Conservation (phyloP, 2,329 filamentous ascomycete genomes). For the Hypomyces perniciosus region DNA sequence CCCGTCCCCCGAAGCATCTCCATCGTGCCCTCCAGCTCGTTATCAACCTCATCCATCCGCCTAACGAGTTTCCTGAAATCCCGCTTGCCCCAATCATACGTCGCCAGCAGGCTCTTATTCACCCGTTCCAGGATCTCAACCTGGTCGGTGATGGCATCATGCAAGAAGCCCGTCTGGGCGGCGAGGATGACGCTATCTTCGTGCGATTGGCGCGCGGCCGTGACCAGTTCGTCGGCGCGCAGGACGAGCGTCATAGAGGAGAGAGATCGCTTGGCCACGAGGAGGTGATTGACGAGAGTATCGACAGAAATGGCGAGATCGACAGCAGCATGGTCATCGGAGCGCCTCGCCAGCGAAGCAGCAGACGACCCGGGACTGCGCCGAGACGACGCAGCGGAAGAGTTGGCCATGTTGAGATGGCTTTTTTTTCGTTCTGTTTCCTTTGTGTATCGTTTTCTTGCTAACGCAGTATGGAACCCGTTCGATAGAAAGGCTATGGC, state of each 20-base stretch:
- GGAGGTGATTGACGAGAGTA: conserved; percentile 73
- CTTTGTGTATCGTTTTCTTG: not conserved
- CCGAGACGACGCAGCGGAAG: conserved; percentile 29
- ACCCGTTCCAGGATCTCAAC: conserved; percentile 45
- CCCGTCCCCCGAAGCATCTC: conserved; percentile 55
- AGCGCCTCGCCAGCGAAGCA: conserved; percentile 26
- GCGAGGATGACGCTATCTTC: conserved; percentile 72
- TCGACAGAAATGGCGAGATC: conserved; percentile 48
- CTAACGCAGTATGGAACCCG: not conserved
- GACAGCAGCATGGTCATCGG: conserved; percentile 19
- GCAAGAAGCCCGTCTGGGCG: conserved; percentile 63
- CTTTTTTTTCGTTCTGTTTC: not conserved
- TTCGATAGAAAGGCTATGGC: not conserved
- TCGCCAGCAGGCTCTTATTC: conserved; percentile 44
- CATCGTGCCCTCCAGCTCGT: conserved; percentile 60
- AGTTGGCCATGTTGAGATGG: conserved; percentile 28
- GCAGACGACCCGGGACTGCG: conserved; percentile 32
- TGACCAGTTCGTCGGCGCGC: conserved; percentile 81
- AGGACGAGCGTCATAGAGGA: conserved; percentile 77
- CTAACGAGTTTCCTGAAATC: conserved; percentile 58
- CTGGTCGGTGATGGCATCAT: conserved; percentile 54
- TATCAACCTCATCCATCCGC: conserved; percentile 61
- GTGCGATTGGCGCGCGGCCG: conserved; percentile 64
- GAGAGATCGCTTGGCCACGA: conserved; percentile 81
- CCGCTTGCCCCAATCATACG: conserved; percentile 51